Percentiles rank a stretch among this genome's conserved stretches.
Conservation (phyloP, 352 stramenopile species). For the Globisporangium irregulare region DNA sequence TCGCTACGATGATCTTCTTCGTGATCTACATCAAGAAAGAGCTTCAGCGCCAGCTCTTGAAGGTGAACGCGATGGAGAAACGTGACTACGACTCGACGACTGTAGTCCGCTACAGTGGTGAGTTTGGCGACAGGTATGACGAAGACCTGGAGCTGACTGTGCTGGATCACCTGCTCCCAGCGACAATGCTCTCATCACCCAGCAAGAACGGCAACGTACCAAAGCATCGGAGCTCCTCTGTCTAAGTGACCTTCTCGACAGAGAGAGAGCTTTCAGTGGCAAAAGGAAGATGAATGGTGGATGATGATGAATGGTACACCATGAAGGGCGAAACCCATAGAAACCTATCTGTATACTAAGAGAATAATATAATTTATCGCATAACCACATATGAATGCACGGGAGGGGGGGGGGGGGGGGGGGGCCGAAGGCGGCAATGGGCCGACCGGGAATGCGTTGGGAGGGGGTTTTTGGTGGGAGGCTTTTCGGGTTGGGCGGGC, state of each 20-base stretch:
- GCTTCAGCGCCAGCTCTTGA: slow-evolving; percentile 34
- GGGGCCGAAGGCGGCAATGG: too few relatives aligned
- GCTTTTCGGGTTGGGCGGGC: too few relatives aligned
- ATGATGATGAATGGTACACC: too few relatives aligned
- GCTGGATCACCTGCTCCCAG: slow-evolving; percentile 4
- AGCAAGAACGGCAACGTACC: background rate
- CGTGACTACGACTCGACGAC: slow-evolving; percentile 1
- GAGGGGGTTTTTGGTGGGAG: too few relatives aligned
- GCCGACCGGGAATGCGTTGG: too few relatives aligned
- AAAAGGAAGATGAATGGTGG: background rate
- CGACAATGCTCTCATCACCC: background rate
- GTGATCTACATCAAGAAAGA: slow-evolving; percentile 50
- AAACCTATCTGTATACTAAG: background rate
- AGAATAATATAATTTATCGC: slow-evolving; percentile 1
- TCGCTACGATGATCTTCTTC: slow-evolving; percentile 44
- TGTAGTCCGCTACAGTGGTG: slow-evolving; percentile 1
- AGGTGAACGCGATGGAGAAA: slow-evolving; percentile 25
- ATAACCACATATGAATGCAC: background rate
- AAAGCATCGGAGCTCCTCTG: background rate
- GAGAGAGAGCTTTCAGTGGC: background rate
- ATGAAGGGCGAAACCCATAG: background rate
- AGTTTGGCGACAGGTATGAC: background rate
- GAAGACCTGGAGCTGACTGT: background rate
- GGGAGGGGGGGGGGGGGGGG: too few relatives aligned
- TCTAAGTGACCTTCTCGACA: background rate